phyloP scores from a whole-genome alignment of 306 rosid genomes.

The Lithocarpus polystachyus region DNA sequence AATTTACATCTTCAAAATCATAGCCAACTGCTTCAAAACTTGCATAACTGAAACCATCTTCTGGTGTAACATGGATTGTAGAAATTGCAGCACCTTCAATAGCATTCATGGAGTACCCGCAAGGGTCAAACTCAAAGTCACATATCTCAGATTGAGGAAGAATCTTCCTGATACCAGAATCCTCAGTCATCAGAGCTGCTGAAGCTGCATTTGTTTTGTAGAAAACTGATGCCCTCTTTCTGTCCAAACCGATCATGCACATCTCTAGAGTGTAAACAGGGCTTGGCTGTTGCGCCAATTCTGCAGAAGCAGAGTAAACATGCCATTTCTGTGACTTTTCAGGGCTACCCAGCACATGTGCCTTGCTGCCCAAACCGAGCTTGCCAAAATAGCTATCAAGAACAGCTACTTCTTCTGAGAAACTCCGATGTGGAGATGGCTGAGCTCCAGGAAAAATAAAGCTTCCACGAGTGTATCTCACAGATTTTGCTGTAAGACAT shows the following conservation, averaged over 20 bases:
- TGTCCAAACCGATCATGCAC: conserved; percentile 89
- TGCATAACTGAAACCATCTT: conserved; percentile 60
- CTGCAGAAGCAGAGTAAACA: conserved; percentile 70
- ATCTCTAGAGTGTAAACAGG: conserved; percentile 71
- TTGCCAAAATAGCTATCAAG: conserved; percentile 66
- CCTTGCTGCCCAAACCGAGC: conserved; percentile 68
- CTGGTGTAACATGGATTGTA: conserved; percentile 53
- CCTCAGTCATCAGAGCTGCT: conserved; percentile 58
- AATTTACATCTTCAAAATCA: conserved; percentile 22
- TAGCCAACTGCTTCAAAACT: conserved; percentile 52
- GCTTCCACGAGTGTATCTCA: conserved; percentile 83
- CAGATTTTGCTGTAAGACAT: conserved; percentile 67
- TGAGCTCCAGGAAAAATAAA: conserved; percentile 88
- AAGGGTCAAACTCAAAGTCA: conserved; percentile 53
- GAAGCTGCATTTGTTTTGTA: conserved; percentile 48
- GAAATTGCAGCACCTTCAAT: conserved; percentile 49
- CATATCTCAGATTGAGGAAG: conserved; percentile 73
- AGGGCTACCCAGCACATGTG: conserved; percentile 64
- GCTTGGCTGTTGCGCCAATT: conserved; percentile 23
- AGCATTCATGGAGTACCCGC: conserved; percentile 61
- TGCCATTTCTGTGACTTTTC: conserved; percentile 73
- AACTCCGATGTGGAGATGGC: conserved; percentile 76
- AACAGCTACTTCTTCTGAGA: conserved; percentile 69
- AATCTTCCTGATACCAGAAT: conserved; percentile 76
- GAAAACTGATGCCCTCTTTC: conserved; percentile 71